Base-by-base conservation (phyloP, 164 flowering plant species). In the Macadamia tetraphylla region DNA sequence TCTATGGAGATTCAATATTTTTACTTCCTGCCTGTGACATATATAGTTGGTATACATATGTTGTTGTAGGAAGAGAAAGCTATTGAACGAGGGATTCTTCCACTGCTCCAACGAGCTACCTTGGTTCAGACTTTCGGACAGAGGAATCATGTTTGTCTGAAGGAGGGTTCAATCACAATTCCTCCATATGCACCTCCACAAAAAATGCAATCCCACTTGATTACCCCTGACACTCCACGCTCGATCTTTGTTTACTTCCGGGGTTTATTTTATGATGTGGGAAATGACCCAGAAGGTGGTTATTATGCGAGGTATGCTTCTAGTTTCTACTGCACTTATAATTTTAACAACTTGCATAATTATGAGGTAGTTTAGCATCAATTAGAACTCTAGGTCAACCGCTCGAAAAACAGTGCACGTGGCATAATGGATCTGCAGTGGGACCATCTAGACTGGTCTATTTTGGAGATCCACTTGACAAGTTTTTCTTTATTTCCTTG, bases 151-250 rank as follows among this genome's bases (percentile, higher is more conserved):
- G 98, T 94, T 66, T 94, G 98, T 81, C 78, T 91, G 61, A 91
- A 91, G 69, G 90, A 87, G 6, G 94, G 94, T 63, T 89, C 97
- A 5, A 91, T 94, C 70, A 94, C 87, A 13, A 82, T 94, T 71
- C 98, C 97, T 60, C 98, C 98, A 11, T 94, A 90, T 84, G 98
- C 98, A 60, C 98, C 98, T 63, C 97, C 96, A 12, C 91, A 94
- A 80, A 94, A 94, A 76, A 94, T 94, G 97, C 91, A 91, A 65
- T 66, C 94, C 57, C 98, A 94, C 79, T 76, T 94, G 73, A 91
- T 94, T 68, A 89, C 97, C 67, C 94, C 88, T 8, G 81, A 82
- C 60, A 87, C 80, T 68, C 98, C 97, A 17, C 81, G 98, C 29
- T 91, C 98, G 67, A 94, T 94, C 72, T 94, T 94, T 82, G 98